phyloP scores from a whole-genome alignment of 1,284 basidiomycete genomes.

The Ceratobasidium sp. region DNA sequence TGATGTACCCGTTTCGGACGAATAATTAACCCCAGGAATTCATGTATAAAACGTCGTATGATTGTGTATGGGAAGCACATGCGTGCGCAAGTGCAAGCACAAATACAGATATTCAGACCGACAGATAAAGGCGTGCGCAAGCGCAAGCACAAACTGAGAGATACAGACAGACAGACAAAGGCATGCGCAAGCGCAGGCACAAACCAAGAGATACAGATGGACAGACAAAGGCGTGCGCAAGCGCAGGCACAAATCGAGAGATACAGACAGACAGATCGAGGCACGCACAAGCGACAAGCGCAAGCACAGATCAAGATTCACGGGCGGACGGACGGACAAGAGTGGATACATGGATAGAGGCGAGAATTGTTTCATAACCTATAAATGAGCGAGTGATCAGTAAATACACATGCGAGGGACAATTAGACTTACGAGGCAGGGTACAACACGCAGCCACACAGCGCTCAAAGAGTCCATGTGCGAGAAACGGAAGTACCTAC shows the following conservation, averaged over 20 bases:
- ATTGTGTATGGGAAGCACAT: background rate
- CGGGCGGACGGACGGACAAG: background rate
- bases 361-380: too few relatives aligned
- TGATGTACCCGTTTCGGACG: too few relatives aligned
- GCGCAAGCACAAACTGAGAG: background rate
- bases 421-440: too few relatives aligned
- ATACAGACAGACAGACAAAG: background rate
- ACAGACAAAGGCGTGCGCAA: background rate
- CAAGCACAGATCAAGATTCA: too few relatives aligned
- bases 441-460: background rate
- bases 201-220: too few relatives aligned
- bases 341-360: too few relatives aligned
- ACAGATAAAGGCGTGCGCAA: background rate
- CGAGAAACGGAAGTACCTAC: background rate
- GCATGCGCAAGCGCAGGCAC: too few relatives aligned
- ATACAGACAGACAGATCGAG: background rate
- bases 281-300: too few relatives aligned
- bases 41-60: background rate
- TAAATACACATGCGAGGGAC: too few relatives aligned
- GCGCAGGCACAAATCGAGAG: background rate
- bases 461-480: slow-evolving; percentile 2
- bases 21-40: too few relatives aligned
- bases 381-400: too few relatives aligned
- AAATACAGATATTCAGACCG: background rate
- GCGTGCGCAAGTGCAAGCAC: background rate